phyloP scores from a whole-genome alignment of 177 flowering plant genomes.

The Vitis hybrid region DNA sequence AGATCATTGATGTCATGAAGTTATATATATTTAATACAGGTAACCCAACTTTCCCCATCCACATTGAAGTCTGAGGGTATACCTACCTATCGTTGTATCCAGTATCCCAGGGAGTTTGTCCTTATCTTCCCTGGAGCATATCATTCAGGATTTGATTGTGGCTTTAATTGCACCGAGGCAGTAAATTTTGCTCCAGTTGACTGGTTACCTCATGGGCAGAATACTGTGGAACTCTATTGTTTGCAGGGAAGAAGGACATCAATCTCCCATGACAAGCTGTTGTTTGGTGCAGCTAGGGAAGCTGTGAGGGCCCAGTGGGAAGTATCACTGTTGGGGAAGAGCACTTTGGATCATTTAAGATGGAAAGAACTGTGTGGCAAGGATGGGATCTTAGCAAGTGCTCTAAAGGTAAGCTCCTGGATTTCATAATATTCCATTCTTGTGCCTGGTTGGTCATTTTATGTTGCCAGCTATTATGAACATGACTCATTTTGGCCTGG shows the following conservation, averaged over 20 bases:
- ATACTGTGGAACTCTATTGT: slow-evolving; percentile 39
- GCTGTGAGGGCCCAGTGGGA: slow-evolving; percentile 45
- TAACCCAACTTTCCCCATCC: slow-evolving; percentile 38
- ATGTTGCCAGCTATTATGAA: too few species aligned
- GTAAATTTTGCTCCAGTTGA: slow-evolving; percentile 55
- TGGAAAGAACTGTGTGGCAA: slow-evolving; percentile 37
- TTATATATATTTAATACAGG: slow-evolving; percentile 28
- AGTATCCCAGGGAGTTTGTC: slow-evolving; percentile 44
- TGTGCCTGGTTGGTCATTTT: too few species aligned
- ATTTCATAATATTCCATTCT: not conserved
- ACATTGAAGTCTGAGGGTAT: slow-evolving; percentile 45
- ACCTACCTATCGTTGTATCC: slow-evolving; percentile 60
- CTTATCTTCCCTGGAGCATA: slow-evolving; percentile 57
- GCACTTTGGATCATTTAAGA: slow-evolving; percentile 19
- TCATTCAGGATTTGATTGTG: slow-evolving; percentile 53
- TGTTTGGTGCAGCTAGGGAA: slow-evolving; percentile 48
- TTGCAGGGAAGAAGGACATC: slow-evolving; percentile 35
- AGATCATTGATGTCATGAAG: too few species aligned
- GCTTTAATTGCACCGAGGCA: slow-evolving; percentile 54
- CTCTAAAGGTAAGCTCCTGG: slow-evolving; percentile 30
- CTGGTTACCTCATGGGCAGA: slow-evolving; percentile 68
- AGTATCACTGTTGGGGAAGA: slow-evolving; percentile 20
- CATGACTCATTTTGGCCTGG: too few species aligned
- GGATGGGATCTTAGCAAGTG: slow-evolving; percentile 35
- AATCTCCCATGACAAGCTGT: slow-evolving; percentile 44